A percentile compares a stretch with the other conserved stretches of the same genome.
Evolutionary conservation across 208 protist species (phyloP).

Genomic region (Trypanosomatidae sp.): DNA sequence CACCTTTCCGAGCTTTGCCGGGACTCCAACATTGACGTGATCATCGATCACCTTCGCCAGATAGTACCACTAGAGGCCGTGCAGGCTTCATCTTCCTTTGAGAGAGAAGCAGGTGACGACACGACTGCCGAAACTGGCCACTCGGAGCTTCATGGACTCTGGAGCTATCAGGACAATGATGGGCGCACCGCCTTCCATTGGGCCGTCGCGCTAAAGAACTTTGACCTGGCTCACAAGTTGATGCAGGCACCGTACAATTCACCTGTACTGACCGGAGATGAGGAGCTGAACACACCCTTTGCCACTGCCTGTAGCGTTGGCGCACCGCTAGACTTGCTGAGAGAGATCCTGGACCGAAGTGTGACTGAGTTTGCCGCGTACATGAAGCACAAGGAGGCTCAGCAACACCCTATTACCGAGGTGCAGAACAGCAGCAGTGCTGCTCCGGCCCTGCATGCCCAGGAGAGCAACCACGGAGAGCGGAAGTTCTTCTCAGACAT

Average conservation of each 20-base stretch:
- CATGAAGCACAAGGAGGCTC: conserved; percentile 10
- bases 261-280: conserved; percentile 70
- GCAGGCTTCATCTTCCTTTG: background rate
- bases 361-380: conserved; percentile 28
- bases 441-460: no score
- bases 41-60: conserved; percentile 45
- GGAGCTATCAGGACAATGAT: conserved; percentile 80
- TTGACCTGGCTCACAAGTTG: conserved; percentile 56
- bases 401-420: background rate
- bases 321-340: conserved; percentile 59
- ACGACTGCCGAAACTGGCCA: conserved; percentile 1
- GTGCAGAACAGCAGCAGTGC: background rate
- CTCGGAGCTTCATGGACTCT: conserved; percentile 43
- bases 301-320: conserved; percentile 77
- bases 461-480: background rate
- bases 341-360: conserved; percentile 51
- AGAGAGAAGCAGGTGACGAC: conserved; percentile 6
- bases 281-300: conserved; percentile 73
- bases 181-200: conserved; percentile 91
- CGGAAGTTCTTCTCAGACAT: background rate
- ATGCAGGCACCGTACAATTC: conserved; percentile 59
- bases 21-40: conserved; percentile 45
- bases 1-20: conserved; percentile 81
- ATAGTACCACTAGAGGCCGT: conserved; percentile 27
- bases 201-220: conserved; percentile 82